A percentile compares a stretch with the other conserved stretches of the same genome.
Conservation (phyloP, 1,139 yeast species). For the Pichia inconspicua region DNA sequence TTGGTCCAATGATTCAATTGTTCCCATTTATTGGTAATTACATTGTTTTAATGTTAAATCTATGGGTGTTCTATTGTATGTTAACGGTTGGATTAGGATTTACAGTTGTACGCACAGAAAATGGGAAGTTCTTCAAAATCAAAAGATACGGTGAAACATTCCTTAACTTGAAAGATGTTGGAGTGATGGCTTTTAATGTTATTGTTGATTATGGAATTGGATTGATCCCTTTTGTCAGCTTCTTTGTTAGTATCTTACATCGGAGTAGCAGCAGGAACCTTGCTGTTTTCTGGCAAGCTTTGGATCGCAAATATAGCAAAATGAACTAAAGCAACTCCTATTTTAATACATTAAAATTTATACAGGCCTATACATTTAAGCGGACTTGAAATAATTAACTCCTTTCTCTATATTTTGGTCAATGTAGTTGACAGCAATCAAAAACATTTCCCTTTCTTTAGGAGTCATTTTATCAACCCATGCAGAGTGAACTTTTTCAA, state of each 20-base stretch:
- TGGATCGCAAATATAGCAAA: conserved; percentile 3
- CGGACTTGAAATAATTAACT: conserved; percentile 2
- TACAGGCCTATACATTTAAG: background rate
- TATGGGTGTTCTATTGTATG: conserved; percentile 44
- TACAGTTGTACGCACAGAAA: conserved; percentile 28
- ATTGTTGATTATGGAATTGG: conserved; percentile 61
- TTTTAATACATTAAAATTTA: no score
- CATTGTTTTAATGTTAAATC: conserved; percentile 32
- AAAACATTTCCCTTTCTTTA: conserved; percentile 53
- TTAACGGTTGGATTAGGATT: conserved; percentile 39
- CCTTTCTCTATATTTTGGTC: conserved; percentile 15
- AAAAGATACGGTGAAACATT: background rate
- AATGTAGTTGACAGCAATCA: conserved; percentile 22
- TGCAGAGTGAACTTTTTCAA: conserved; percentile 42
- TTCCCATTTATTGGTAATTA: conserved; percentile 40
- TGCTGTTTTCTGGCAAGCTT: conserved; percentile 11
- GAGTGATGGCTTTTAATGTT: conserved; percentile 54
- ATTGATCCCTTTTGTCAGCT: conserved; percentile 68
- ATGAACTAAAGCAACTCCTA: background rate
- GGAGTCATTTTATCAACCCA: conserved; percentile 45
- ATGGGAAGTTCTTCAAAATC: background rate
- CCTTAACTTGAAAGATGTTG: conserved; percentile 27
- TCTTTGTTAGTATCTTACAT: conserved; percentile 56
- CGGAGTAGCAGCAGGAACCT: conserved; percentile 66
- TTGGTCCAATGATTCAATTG: conserved; percentile 65